These are phyloP conservation scores for Aspergillus uvarum DNA, from an alignment of 2,329 filamentous ascomycete species.

Conservation along the genomic window DNA sequence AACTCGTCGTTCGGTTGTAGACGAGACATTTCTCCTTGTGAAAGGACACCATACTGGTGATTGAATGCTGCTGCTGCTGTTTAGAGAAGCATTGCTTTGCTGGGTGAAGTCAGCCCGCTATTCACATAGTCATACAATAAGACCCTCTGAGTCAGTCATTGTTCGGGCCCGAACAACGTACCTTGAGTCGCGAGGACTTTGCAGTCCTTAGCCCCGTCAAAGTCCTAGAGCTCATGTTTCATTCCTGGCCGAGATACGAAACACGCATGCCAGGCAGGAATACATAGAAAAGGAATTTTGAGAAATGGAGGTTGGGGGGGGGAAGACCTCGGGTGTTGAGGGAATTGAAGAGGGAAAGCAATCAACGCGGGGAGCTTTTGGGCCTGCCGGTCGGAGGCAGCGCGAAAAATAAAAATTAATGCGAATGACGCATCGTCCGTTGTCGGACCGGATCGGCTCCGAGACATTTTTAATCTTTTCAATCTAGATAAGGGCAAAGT, in stretches of 20 bases:
- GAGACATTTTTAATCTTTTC: neutral
- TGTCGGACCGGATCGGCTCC: neutral
- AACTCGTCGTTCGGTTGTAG: constrained; percentile 19
- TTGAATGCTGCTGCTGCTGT: neutral
- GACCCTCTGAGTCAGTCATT: constrained; percentile 14
- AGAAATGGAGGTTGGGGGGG: neutral
- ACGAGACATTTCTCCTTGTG: constrained; percentile 18
- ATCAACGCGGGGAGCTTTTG: neutral
- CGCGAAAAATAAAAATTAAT: neutral
- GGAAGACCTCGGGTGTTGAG: neutral
- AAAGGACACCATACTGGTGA: neutral
- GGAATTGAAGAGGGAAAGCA: neutral
- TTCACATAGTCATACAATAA: constrained; percentile 7
- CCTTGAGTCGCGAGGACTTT: constrained; percentile 31
- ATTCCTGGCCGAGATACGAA: neutral
- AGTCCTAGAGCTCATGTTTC: constrained; percentile 39
- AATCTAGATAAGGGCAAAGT: neutral
- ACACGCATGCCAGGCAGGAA: neutral
- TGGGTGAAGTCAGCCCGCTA: neutral
- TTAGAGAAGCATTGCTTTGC: neutral
- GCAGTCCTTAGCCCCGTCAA: constrained; percentile 33
- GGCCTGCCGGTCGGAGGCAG: neutral
- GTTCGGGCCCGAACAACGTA: constrained; percentile 22
- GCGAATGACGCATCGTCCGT: constrained; percentile 1
- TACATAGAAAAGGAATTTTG: neutral